phyloP scores from a whole-genome alignment of 257 asterid genomes.

The Cruciata laevipes region DNA sequence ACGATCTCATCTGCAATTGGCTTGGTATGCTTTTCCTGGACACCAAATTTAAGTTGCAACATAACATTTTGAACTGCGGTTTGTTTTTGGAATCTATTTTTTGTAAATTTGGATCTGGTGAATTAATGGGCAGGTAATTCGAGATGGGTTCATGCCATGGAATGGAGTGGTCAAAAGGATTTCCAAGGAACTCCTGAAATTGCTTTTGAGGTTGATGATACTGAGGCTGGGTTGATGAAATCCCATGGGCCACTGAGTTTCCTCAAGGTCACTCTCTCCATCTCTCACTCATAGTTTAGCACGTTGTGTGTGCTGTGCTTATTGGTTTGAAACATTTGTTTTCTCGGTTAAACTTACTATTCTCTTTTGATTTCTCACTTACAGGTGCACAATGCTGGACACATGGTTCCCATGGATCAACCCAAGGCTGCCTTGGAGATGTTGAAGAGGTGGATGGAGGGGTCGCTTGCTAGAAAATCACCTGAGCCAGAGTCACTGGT shows the following conservation, averaged over 20 bases:
- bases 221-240: constrained; percentile 71
- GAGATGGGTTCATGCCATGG: constrained; percentile 96
- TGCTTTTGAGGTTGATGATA: constrained; percentile 59
- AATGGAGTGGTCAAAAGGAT: constrained; percentile 82
- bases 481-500: constrained; percentile 35
- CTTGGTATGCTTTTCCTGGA: constrained; percentile 38
- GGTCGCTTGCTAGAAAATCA: constrained; percentile 40
- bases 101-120: not conserved
- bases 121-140: constrained; percentile 58
- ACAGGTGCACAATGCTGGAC: constrained; percentile 93
- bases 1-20: constrained; percentile 79
- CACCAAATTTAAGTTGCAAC: not conserved
- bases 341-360: not conserved
- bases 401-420: constrained; percentile 99
- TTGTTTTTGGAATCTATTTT: not conserved
- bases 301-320: not conserved
- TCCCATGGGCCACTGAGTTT: constrained; percentile 78
- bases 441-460: constrained; percentile 77
- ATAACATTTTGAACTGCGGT: not conserved
- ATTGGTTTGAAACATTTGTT: not conserved
- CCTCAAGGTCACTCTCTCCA: constrained; percentile 53
- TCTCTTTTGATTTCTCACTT: constrained; percentile 1
- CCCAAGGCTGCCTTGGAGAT: constrained; percentile 80
- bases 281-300: not conserved
- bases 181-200: constrained; percentile 52